Evolutionary conservation across 176 grass and related monocot genomes (phyloP).

Genomic region (Alloteropsis semialata): DNA sequence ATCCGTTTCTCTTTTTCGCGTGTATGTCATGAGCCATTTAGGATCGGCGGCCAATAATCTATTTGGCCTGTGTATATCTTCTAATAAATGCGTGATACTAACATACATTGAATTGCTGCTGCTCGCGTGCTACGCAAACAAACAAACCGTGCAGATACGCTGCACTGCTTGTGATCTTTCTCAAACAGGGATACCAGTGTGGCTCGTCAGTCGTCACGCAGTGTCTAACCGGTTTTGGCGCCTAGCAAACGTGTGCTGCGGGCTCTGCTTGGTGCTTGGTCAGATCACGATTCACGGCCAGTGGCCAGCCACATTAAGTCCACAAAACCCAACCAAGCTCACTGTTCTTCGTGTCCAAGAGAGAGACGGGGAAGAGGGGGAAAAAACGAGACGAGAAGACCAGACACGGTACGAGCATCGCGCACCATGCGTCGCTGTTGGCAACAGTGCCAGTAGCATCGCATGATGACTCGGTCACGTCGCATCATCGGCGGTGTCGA

Average conservation of each 20-base stretch:
- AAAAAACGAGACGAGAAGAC: no score
- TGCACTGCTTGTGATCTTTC: background rate
- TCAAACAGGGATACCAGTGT: background rate
- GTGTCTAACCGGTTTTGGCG: background rate
- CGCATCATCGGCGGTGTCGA: slow-evolving; percentile 25
- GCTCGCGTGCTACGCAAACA: background rate
- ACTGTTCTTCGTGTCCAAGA: background rate
- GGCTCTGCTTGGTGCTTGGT: background rate
- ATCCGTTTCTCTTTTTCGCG: background rate
- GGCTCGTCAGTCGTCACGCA: background rate
- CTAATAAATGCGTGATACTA: background rate
- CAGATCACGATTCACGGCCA: background rate
- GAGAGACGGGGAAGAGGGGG: accelerated
- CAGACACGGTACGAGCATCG: background rate
- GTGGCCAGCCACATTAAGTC: no score
- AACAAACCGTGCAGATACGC: background rate
- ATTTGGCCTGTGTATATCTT: background rate
- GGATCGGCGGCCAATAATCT: background rate
- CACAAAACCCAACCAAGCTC: background rate
- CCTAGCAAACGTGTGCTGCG: background rate
- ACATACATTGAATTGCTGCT: background rate
- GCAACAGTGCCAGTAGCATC: background rate
- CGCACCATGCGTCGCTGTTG: background rate
- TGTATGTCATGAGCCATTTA: slow-evolving; percentile 16
- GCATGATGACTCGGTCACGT: slow-evolving; percentile 16